Conservation (phyloP, 192 early-diverging fungal genomes). For the Coemansia sp. region DNA sequence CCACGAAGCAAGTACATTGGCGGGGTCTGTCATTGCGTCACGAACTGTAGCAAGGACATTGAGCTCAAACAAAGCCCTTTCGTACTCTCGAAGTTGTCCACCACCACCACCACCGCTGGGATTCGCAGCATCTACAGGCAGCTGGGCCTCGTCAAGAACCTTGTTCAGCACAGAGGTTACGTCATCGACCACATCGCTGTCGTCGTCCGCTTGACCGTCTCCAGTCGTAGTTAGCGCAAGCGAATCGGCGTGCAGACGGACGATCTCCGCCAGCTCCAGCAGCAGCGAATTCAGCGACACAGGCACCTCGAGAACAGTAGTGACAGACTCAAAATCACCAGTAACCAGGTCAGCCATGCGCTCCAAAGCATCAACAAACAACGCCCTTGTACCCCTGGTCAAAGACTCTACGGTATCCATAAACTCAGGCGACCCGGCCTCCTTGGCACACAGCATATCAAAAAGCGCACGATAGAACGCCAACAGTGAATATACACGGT, state of each 20-base stretch:
- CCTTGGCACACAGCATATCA: slow-evolving; percentile 4
- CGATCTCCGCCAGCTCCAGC: slow-evolving; percentile 14
- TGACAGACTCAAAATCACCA: slow-evolving; percentile 17
- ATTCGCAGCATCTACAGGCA: neutral
- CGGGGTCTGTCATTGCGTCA: neutral
- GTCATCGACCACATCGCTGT: neutral
- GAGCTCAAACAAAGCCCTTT: slow-evolving; percentile 33
- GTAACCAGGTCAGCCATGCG: neutral
- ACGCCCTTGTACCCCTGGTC: neutral
- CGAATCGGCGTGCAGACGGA: slow-evolving; percentile 23
- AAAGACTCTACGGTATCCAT: slow-evolving; percentile 8
- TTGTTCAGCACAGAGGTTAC: slow-evolving; percentile 4
- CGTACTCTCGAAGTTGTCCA: slow-evolving; percentile 14
- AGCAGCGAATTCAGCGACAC: slow-evolving; percentile 19
- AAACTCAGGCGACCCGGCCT: slow-evolving; percentile 12
- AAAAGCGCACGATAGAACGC: slow-evolving; percentile 34
- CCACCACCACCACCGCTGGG: neutral
- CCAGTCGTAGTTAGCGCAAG: neutral
- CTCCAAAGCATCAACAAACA: slow-evolving; percentile 10
- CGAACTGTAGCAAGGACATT: slow-evolving; percentile 22
- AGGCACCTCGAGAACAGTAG: slow-evolving; percentile 34
- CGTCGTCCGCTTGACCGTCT: neutral
- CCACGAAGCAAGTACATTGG: neutral
- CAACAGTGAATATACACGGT: slow-evolving; percentile 29
- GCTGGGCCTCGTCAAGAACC: slow-evolving; percentile 11